Conservation (phyloP, 2,329 filamentous ascomycete genomes). For the Nemania sp. region DNA sequence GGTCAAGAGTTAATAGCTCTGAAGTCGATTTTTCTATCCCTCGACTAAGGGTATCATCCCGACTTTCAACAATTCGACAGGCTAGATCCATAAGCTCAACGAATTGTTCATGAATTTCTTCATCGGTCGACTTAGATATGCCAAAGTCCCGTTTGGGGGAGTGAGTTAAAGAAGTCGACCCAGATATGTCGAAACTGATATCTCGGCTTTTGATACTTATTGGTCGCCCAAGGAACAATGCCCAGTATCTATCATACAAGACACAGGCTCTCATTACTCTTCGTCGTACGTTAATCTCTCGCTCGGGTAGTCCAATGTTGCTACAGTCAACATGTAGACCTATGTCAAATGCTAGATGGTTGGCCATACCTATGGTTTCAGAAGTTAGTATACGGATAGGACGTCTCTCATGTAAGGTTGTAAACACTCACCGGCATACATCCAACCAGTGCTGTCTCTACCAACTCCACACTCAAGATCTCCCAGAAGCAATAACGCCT, state of each 20-base stretch:
- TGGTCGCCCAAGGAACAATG: constrained; percentile 35
- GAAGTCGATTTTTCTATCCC: not conserved
- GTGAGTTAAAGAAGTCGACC: not conserved
- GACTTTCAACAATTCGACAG: constrained; percentile 26
- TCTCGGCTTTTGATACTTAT: constrained; percentile 34
- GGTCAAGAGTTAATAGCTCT: constrained; percentile 21
- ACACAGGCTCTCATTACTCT: constrained; percentile 39
- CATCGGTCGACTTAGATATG: constrained; percentile 10
- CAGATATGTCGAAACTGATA: constrained; percentile 20
- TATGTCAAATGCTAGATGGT: constrained; percentile 36
- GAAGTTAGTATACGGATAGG: constrained; percentile 1
- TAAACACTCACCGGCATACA: constrained; percentile 37
- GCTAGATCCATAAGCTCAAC: constrained; percentile 36
- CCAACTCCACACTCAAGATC: constrained; percentile 40
- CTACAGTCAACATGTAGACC: constrained; percentile 33
- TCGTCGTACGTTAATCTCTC: constrained; percentile 30
- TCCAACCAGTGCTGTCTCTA: constrained; percentile 37
- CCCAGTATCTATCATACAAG: constrained; percentile 40
- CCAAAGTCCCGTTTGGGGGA: not conserved
- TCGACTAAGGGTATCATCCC: not conserved
- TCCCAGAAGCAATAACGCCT: constrained; percentile 37
- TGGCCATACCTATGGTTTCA: constrained; percentile 36
- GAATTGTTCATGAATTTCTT: constrained; percentile 38
- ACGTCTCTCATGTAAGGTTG: not conserved
- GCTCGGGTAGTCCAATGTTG: constrained; percentile 27